Base-by-base conservation (phyloP, 179 eudicot species). In the Nepenthes alata region DNA sequence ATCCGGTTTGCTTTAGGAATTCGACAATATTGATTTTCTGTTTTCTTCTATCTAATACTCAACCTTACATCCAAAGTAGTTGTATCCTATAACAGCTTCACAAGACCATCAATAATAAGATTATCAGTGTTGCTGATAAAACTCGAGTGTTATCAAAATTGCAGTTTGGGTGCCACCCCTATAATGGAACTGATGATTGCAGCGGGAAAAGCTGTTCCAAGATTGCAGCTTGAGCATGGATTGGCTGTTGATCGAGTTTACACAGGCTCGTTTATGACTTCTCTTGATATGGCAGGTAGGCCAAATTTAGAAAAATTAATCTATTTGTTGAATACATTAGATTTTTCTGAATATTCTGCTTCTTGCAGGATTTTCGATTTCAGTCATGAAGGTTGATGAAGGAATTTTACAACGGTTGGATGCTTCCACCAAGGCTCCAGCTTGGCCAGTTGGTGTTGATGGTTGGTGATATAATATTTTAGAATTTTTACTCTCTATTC, bases 181-280 rank as follows among this genome's bases (percentile, higher is more conserved):
- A 63, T 76, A 49, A 89, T 93, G 95, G 98, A 93, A 71, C 62
- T 93, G 75, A 87, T 87, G 93, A 87, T 93, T 76, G 85, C 83
- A 45, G 90, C 98, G 69, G 96, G 98, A 68, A 93, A 93, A 75
- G 93, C 88, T 60, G 83, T 89, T 69, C 95, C 96, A 56, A 73
- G 62, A 55, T 81, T 89, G 85, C 98, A 93, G 80, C 79, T 93
- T 67, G 95, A 93, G 63, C 90, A 93, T 74, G 98, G 97, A n/a
- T 82, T 93, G 61, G 98, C 98, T 78, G 96, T 93, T 73, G 98
- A 86, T 58, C 81, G 98, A 75, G 96, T 89, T 39, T 89, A 93
- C 60, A 90, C 96, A 53, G 98, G 98, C 70, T 86, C 94, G 54
- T 86, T 89, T 68, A 85, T 93, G 98, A 93, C 98, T 53, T 89